Evolutionary conservation across 768 basidiomycete genomes (phyloP), one percentile per base, ranked within the genome.

Genomic region (Crepidotus variabilis): DNA sequence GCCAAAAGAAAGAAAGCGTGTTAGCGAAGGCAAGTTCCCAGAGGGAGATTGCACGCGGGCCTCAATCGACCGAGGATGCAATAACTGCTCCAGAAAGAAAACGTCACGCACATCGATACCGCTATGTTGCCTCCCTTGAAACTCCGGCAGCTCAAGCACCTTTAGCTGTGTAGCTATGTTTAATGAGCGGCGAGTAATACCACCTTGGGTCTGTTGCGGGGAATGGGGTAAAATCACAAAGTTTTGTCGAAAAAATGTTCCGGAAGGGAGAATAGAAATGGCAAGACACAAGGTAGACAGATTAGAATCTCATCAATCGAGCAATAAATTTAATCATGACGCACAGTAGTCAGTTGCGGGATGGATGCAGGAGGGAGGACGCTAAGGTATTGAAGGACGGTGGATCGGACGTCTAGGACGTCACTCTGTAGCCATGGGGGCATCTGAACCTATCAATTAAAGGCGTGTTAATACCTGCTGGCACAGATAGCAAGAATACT

Each of bases 101-200:
- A 55, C 50, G 23, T 28, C 46, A 85, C 90, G 76, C 59, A 94
- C 95, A 72, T 94, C 93, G 34, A 96, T 88, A 21, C 96, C 96
- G 65, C 85, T 85, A 71, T 98, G 96, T 54, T 84, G 78, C 63
- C 90, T 83, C 20, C 96, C 95, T 69, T 87, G 75, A 66, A 98
- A 98, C 6, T 79, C 76, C 4, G 82, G 78, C 47, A 98, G 72
- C 9, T 79, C 81, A 45, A 98, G 82, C n/a, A 78, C 77, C 34
- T 78, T 77, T 48, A 97, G 76, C 69, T 95, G 92, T n/a, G 80
- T 80, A 35, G 83, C 69, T 54, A 96, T 87, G 59, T 89, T 90
- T 55, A 92, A 71, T 61, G 73, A 69, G 47, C 74, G 72, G 56
- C 69, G 65, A 32, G 60, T 64, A 48, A 67, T 60, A 58, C 61